These are phyloP conservation scores for Termitomyces eurrhizus DNA, from an alignment of 768 basidiomycete genomes.

Conservation along the genomic window DNA sequence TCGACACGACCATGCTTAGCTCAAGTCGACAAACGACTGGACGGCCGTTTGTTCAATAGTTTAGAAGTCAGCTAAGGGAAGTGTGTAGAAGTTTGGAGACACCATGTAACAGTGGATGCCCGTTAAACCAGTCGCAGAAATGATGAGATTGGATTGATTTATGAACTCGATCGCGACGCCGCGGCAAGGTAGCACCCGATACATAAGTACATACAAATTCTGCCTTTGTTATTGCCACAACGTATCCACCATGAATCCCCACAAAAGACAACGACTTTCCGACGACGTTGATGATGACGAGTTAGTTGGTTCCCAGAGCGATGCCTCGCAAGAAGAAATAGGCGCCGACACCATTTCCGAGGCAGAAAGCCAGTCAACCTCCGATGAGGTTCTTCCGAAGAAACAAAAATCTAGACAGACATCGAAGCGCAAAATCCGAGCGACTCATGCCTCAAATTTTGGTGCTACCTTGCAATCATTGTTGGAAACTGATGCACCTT, in stretches of 20 bases:
- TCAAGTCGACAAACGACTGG: neutral
- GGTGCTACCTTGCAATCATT: slow-evolving; percentile 72
- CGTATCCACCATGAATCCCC: slow-evolving; percentile 37
- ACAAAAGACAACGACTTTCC: slow-evolving; percentile 50
- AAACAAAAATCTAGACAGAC: slow-evolving; percentile 73
- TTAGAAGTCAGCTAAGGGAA: neutral
- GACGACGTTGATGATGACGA: slow-evolving; percentile 20
- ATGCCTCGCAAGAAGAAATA: slow-evolving; percentile 17
- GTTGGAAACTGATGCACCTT: slow-evolving; percentile 67
- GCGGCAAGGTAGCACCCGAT: neutral
- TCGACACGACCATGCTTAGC: slow-evolving; percentile 1
- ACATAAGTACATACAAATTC: slow-evolving; percentile 9
- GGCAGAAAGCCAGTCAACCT: slow-evolving; percentile 36
- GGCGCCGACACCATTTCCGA: slow-evolving; percentile 4
- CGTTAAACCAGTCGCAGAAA: slow-evolving; percentile 1
- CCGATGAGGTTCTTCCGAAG: slow-evolving; percentile 57
- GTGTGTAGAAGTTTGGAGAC: neutral
- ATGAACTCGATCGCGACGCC: slow-evolving; percentile 3
- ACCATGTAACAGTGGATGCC: slow-evolving; percentile 10
- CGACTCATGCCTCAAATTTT: slow-evolving; percentile 70
- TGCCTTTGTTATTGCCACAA: neutral
- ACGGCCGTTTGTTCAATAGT: neutral
- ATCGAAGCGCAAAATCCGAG: slow-evolving; percentile 77
- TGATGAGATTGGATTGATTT: neutral
- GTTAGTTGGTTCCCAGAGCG: slow-evolving; percentile 14